Base-by-base conservation (phyloP, 1,139 yeast genomes). In the Saccharomyces hybrid region DNA sequence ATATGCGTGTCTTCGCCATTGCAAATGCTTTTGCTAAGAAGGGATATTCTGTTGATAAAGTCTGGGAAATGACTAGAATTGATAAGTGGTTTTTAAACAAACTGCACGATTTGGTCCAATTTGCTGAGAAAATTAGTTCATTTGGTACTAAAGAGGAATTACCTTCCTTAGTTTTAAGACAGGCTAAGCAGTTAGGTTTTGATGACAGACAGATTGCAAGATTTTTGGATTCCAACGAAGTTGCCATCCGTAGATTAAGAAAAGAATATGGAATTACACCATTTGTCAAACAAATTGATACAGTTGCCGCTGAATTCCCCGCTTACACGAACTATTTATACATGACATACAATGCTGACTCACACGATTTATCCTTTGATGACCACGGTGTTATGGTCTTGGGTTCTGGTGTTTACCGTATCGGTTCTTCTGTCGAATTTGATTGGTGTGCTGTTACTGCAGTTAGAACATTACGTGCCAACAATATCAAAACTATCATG, bases 251-350 rank as follows among this genome's bases (percentile, higher is more conserved):
- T 75, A 82, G 95, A 72, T 76, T 87, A 66, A 85, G 99, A 78
- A 84, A 87, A 69, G 96, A 89, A 67, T 83, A 82, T 55, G 96
- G 96, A 57, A 84, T 93, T 61, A 75, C 84, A 61, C 99, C 99
- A 65, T 89, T 88, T 70, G 98, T 91, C 62, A 93, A 93, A 74
- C 96, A 91, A 76, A 93, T 93, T 67, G 99, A 93, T 77, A 93
- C 99, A 41, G 96, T 93, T 64, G 99, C 99, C 55, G 99, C 99
- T 53, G 99, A 93, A 73, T 93, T 93, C 84, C 99, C 99, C 54
- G 97, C 98, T 51, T 82, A 74, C 76, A 93, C 99, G 69, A 93
- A 93, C 77, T 93, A 93, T 75, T 80, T 93, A 72, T 93, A 93
- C 77, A 82, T 90, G 73, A 93, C 99, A 48, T 93, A 93, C 78